Evolutionary conservation across 129 eudicot species (phyloP), one percentile per base, ranked within the genome.

Genomic region (Artemisia tridentata): DNA sequence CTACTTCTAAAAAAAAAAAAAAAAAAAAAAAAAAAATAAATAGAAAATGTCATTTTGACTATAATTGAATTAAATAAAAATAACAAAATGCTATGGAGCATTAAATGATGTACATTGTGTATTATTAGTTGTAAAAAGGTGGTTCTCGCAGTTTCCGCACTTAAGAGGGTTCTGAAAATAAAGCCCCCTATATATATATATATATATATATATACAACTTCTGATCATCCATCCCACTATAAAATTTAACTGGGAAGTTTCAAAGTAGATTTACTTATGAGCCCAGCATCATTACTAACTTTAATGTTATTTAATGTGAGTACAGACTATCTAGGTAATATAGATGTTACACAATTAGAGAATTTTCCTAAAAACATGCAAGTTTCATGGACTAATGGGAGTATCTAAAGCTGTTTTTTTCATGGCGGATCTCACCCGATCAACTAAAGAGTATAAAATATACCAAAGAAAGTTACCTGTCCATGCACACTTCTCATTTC

Each of bases 401-500:
- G 38, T 29, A 29, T 29, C 6, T 29, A 29, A 29, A 29, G 38
- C 7, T 29, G 6, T 29, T 29, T 29, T 27, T 29, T 29, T 29
- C 6, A 29, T 29, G 38, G 38, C 4, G 38, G 38, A 29, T 29
- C 38, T 29, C 38, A 34, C 43, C 43, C 4, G 43, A 63, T 64
- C 69, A 64, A 64, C 51, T 41, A 43, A 41, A 64, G 3, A n/a
- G 17, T 69, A 10, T 69, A 7, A 19, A 69, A 1, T 38, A 11
- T 69, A 11, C 13, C 18, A 8, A 13, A 25, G 18, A 52, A 23
- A 31, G 21, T 34, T 79, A 91, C 99, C 97, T 93, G 99, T 18
- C 99, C 99, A 82, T 84, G 91, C 57, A 90, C 92, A 78, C 99
- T 93, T 82, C 97, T 84, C 97, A 93, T 85, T 90, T 93, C 97